Evolutionary conservation across 176 grass and related monocot species (phyloP).

Genomic region (Hsuehochloa calcarea): DNA sequence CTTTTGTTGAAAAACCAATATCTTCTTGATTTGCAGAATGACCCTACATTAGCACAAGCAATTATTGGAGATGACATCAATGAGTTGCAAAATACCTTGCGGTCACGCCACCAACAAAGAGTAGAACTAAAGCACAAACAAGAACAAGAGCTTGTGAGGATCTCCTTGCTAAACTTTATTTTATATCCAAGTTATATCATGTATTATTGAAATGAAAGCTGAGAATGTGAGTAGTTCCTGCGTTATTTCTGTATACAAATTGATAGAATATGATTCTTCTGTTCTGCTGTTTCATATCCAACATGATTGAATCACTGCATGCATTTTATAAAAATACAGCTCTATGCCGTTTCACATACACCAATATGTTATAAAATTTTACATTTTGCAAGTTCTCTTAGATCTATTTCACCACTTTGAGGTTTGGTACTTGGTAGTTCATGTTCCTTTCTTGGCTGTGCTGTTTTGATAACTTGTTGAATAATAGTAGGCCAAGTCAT

Average conservation of each 20-base stretch:
- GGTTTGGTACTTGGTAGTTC: background rate
- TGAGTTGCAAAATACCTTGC: constrained; percentile 71
- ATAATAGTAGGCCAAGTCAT: background rate
- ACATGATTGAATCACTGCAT: background rate
- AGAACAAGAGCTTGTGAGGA: constrained; percentile 94
- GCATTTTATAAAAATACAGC: constrained; percentile 8
- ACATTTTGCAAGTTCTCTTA: background rate
- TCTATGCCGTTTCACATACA: background rate
- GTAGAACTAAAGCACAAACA: constrained; percentile 67
- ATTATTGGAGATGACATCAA: constrained; percentile 76
- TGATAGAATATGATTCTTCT: background rate
- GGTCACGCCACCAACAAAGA: constrained; percentile 70
- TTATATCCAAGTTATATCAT: background rate
- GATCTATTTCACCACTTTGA: background rate
- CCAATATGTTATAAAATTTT: background rate
- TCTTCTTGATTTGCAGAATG: constrained; percentile 68
- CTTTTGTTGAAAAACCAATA: background rate
- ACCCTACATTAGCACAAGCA: constrained; percentile 80
- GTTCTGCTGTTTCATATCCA: background rate
- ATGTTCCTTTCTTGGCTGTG: constrained; percentile 10
- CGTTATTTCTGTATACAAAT: background rate
- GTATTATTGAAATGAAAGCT: background rate
- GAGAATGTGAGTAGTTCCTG: background rate
- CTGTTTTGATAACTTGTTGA: constrained; percentile 6
- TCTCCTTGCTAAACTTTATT: constrained; percentile 19